Base-by-base conservation (phyloP, 352 stramenopile species). In the Phytophthora chlamydospora region DNA sequence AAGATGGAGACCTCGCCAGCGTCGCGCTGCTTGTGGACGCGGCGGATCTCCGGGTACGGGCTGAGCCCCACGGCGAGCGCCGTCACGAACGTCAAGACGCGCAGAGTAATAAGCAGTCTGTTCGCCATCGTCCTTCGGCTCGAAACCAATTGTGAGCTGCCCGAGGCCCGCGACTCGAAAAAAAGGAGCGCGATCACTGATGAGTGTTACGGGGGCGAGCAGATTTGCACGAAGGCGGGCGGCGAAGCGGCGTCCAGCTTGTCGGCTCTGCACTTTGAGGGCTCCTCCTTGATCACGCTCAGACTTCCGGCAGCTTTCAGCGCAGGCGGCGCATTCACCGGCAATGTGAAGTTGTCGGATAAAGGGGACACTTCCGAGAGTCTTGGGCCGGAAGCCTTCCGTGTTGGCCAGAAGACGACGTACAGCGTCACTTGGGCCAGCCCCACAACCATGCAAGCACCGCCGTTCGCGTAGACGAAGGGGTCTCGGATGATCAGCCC, bases 1-100 rank as follows among this genome's bases (percentile, higher is more conserved):
- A 72, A 68, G n/a, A 63, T 66, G 43, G 50, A 72, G 17, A 67
- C 60, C 0, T 66, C 50, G 3, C 50, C 39, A 3, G 45, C 32
- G 39, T 51, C 35, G 12, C 36, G 48, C 34, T 67, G 50, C 43
- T 67, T 58, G 57, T 72, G 51, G 2, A 59, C 58, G 14, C 58
- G 58, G 16, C 13, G 60, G 39, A 72, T 72, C 42, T 66, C 50
- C 6, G 63, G 57, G 24, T 57, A 60, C 11, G 58, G 63, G 24
- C 57, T 63, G 38, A 63, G 35, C 7, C 52, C 60, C 9, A 68
- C 60, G 17, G 38, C 60, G 21, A 68, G 13, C 12, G 60, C 60
- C 24, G 60, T 68, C 32, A 68, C 52, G 59, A 68, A 68, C 9
- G 59, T 62, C 38, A 68, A 27, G 21, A 62, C 59, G 21, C 59